phyloP scores from a whole-genome alignment of 2,329 filamentous ascomycete genomes.

The Microdochium nivale region DNA sequence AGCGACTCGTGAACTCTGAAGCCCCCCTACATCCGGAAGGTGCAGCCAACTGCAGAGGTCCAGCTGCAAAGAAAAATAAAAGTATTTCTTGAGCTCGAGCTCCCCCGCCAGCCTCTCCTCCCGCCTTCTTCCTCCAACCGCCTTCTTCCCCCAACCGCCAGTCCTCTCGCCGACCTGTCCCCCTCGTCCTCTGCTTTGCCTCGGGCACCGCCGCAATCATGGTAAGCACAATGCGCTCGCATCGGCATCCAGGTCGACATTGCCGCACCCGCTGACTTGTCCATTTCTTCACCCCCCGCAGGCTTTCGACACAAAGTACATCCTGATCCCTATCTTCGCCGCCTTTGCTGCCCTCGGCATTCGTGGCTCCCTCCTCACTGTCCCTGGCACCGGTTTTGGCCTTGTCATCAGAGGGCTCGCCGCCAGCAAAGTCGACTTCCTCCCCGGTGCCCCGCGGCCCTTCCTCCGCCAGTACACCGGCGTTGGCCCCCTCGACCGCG shows the following conservation, averaged over 20 bases:
- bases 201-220: too few relatives aligned
- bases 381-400: not conserved
- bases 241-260: not conserved
- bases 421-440: not conserved
- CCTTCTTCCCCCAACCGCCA: too few relatives aligned
- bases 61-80: not conserved
- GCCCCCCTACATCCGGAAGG: not conserved
- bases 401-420: not conserved
- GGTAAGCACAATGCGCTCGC: not conserved
- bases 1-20: too few relatives aligned
- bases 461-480: not conserved
- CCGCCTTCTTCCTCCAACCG: too few relatives aligned
- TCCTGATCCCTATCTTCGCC: not conserved
- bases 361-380: constrained; percentile 20
- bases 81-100: not conserved
- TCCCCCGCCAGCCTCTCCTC: too few relatives aligned
- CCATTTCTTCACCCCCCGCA: not conserved
- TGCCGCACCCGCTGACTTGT: not conserved
- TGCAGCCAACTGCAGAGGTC: not conserved
- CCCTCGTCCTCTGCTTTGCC: too few relatives aligned
- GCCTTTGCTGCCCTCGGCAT: constrained; percentile 21
- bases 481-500: not conserved
- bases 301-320: not conserved
- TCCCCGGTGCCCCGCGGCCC: not conserved
- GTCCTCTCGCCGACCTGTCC: too few relatives aligned